Conservation (phyloP, 2,329 filamentous ascomycete species). For the Colletotrichum sansevieriae region DNA sequence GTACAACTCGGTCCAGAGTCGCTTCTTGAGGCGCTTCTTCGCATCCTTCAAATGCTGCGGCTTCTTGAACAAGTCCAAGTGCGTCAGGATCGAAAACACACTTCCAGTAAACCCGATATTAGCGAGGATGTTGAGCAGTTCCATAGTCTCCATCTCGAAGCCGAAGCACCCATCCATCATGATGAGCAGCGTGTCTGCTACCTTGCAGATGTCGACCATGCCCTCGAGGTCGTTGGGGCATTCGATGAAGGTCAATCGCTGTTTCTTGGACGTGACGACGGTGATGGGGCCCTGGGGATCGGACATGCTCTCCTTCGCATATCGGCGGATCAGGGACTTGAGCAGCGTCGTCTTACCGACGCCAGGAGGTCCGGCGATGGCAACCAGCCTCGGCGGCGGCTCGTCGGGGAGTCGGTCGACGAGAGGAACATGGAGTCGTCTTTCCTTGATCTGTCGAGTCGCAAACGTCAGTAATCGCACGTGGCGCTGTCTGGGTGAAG, state of each 20-base stretch:
- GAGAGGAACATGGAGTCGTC: conserved; percentile 93
- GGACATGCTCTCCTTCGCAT: conserved; percentile 94
- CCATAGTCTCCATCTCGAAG: conserved; percentile 99
- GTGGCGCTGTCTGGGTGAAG: not conserved
- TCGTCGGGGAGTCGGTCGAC: conserved; percentile 97
- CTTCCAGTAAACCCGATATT: conserved; percentile 98
- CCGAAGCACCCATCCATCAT: conserved; percentile 99
- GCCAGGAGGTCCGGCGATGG: conserved; percentile 94
- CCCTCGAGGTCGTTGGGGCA: conserved; percentile 96
- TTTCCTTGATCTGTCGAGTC: conserved; percentile 83
- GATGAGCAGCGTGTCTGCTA: conserved; percentile 95
- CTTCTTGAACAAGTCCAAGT: conserved; percentile 95
- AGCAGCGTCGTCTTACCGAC: conserved; percentile 96
- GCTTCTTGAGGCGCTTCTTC: conserved; percentile 95
- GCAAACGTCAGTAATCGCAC: not conserved
- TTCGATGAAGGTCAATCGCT: conserved; percentile 95
- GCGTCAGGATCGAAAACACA: conserved; percentile 96
- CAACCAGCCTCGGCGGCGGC: conserved; percentile 90
- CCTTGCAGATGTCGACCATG: conserved; percentile 97
- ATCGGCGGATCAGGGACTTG: conserved; percentile 93
- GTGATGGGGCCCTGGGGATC: conserved; percentile 93
- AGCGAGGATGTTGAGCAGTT: conserved; percentile 95
- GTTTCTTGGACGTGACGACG: conserved; percentile 95
- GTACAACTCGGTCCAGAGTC: conserved; percentile 97
- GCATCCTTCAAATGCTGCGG: conserved; percentile 91